Evolutionary conservation across 2,329 filamentous ascomycete species (phyloP).

Genomic region (Ceratocystis cacaofunesta): DNA sequence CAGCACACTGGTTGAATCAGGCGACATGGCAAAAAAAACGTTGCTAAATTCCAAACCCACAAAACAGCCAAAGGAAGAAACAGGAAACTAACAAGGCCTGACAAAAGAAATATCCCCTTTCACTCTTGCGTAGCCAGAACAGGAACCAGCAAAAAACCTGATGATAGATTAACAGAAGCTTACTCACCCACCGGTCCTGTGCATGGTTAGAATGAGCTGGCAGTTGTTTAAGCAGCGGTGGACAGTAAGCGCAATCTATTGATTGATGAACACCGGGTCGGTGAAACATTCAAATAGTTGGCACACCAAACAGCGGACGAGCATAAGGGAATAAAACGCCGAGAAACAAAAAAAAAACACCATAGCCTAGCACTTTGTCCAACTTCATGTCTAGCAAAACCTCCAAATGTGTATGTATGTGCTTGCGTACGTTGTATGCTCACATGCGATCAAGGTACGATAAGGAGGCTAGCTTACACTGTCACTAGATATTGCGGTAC

Average conservation of each 20-base stretch:
- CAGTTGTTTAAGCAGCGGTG: no score
- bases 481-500: slow-evolving; percentile 35
- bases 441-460: neutral
- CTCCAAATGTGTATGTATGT: neutral
- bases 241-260: neutral
- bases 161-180: neutral
- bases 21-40: neutral
- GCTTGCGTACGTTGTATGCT: neutral
- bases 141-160: neutral
- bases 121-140: neutral
- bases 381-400: neutral
- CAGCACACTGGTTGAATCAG: neutral
- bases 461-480: neutral
- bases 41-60: slow-evolving; percentile 12
- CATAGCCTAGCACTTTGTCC: neutral
- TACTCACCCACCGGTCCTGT: neutral
- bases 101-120: neutral
- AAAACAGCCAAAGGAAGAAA: neutral
- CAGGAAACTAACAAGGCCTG: neutral
- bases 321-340: neutral
- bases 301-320: neutral
- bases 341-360: neutral
- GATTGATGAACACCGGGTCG: neutral
- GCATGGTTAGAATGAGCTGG: no score
- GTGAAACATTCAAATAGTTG: neutral